Evolutionary conservation across 2,329 filamentous ascomycete genomes (phyloP).

Genomic region (Exophiala bonariae): DNA sequence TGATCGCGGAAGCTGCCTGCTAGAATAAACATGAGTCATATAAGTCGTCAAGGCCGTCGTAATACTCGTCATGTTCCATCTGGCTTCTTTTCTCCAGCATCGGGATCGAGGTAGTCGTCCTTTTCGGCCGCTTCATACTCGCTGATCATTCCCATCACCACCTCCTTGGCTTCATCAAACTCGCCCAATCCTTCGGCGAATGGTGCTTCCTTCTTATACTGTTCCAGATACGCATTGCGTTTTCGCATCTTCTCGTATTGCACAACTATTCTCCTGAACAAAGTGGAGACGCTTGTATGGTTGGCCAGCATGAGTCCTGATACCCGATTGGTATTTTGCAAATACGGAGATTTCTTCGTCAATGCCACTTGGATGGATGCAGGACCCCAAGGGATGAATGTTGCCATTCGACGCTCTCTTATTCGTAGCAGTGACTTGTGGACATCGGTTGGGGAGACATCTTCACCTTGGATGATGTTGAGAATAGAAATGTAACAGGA

Average conservation of each 20-base stretch:
- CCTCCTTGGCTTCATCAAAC: conserved; percentile 91
- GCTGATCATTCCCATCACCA: conserved; percentile 84
- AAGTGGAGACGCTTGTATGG: conserved; percentile 92
- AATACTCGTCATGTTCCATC: conserved; percentile 12
- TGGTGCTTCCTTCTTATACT: conserved; percentile 91
- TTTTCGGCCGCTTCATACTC: conserved; percentile 97
- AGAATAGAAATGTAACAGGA: conserved; percentile 99
- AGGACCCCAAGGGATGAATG: conserved; percentile 97
- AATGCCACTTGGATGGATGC: conserved; percentile 96
- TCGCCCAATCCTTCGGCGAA: conserved; percentile 90
- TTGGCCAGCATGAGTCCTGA: conserved; percentile 97
- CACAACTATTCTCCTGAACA: conserved; percentile 90
- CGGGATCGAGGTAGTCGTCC: conserved; percentile 82
- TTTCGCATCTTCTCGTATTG: conserved; percentile 95
- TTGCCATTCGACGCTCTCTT: conserved; percentile 86
- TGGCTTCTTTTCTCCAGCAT: conserved; percentile 36
- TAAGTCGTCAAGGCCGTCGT: too few species aligned
- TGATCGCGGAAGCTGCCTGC: too few species aligned
- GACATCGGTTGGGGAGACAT: conserved; percentile 89
- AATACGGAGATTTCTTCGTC: conserved; percentile 94
- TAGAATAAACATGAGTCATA: too few species aligned
- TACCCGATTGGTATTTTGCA: conserved; percentile 89
- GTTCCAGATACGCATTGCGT: conserved; percentile 93
- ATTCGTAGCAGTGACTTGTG: conserved; percentile 98
- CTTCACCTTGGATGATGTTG: conserved; percentile 96